Conservation (phyloP, 805 yeast species). For the Saccharomycopsis sp. region DNA sequence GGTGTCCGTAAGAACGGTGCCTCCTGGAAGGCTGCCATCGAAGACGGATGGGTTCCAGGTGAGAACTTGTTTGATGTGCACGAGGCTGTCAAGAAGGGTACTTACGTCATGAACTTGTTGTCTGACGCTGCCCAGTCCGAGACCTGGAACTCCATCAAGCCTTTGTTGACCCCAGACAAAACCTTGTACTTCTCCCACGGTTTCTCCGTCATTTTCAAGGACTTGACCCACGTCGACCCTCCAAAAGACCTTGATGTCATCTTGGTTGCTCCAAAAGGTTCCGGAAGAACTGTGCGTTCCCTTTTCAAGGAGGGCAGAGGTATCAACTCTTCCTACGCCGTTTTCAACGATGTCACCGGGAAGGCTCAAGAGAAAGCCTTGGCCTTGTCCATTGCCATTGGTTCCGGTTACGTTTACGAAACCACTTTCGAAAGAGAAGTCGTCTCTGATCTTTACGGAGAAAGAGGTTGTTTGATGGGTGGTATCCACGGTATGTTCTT, state of each 20-base stretch:
- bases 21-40: conserved; percentile 98
- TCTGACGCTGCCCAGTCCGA: conserved; percentile 99
- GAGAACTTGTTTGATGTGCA: conserved; percentile 91
- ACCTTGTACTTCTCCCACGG: conserved; percentile 99
- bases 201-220: conserved; percentile 98
- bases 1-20: conserved; percentile 99
- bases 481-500: conserved; percentile 99
- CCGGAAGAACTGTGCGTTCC: conserved; percentile 99
- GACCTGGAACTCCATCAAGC: conserved; percentile 86
- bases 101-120: conserved; percentile 93
- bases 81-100: conserved; percentile 90
- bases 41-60: conserved; percentile 99
- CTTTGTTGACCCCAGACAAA: conserved; percentile 92
- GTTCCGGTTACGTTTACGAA: conserved; percentile 99
- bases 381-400: conserved; percentile 98
- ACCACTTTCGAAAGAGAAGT: conserved; percentile 99
- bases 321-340: conserved; percentile 99
- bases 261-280: conserved; percentile 99
- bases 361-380: conserved; percentile 98
- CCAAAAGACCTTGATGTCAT: conserved; percentile 94
- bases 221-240: conserved; percentile 91
- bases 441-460: conserved; percentile 98
- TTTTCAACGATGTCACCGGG: conserved; percentile 98
- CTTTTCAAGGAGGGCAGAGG: conserved; percentile 99
- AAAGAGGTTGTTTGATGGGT: conserved; percentile 99